A percentile compares a stretch with the other conserved stretches of the same genome.
Evolutionary conservation across 2,329 filamentous ascomycete species (phyloP).

Genomic region (Cercospora zeina): DNA sequence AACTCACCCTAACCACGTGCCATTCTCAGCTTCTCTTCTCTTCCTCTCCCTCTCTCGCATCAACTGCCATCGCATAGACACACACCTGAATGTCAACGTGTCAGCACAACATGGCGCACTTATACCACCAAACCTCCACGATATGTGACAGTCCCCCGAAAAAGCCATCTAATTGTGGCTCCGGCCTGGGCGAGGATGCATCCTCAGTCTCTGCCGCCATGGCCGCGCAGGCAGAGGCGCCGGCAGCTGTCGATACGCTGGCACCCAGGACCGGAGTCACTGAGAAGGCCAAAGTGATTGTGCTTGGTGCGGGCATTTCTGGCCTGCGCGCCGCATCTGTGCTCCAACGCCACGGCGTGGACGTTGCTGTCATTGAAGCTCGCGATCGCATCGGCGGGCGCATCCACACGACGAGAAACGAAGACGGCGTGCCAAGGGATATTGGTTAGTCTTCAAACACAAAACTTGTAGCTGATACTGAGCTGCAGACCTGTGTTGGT

Average conservation of each 20-base stretch:
- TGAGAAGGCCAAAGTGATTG: conserved; percentile 36
- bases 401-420: conserved; percentile 44
- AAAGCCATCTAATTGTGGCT: conserved; percentile 33
- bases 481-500: conserved; percentile 37
- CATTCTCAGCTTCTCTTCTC: conserved; percentile 5
- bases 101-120: conserved; percentile 30
- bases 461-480: conserved; percentile 36
- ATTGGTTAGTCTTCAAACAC: conserved; percentile 32
- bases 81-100: conserved; percentile 32
- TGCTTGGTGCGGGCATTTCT: conserved; percentile 43
- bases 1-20: not conserved
- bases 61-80: conserved; percentile 2
- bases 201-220: conserved; percentile 27
- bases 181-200: conserved; percentile 30
- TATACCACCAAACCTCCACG: conserved; percentile 27
- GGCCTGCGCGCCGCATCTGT: conserved; percentile 42
- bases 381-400: conserved; percentile 43
- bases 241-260: conserved; percentile 20
- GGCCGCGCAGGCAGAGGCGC: conserved; percentile 29
- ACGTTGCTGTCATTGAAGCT: conserved; percentile 43
- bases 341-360: conserved; percentile 40
- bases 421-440: conserved; percentile 35
- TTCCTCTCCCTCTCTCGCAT: not conserved
- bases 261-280: conserved; percentile 27
- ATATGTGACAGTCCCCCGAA: conserved; percentile 29